Evolutionary conservation across 2,329 filamentous ascomycete species (phyloP).

Genomic region (Sporothrix brunneoviolacea): DNA sequence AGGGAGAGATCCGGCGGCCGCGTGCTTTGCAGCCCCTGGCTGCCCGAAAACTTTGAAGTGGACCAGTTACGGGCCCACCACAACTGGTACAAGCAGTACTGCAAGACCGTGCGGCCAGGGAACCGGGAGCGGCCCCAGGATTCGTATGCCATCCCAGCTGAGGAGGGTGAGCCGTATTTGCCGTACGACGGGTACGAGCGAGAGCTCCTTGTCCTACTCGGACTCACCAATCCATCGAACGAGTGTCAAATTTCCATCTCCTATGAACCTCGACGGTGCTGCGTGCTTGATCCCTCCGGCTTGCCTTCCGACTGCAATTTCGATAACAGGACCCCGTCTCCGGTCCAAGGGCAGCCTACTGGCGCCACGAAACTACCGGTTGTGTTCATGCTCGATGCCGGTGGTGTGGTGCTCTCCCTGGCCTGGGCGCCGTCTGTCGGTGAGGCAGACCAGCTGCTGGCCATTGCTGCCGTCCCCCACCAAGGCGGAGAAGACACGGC

Average conservation of each 20-base stretch:
- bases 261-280: no score
- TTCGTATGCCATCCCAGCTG: no score
- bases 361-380: no score
- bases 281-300: no score
- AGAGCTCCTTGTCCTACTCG: not conserved
- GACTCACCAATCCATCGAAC: not conserved
- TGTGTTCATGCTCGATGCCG: slow-evolving; percentile 49
- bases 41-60: slow-evolving; percentile 30
- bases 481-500: no score
- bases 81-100: slow-evolving; percentile 26
- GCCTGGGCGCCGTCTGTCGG: slow-evolving; percentile 42
- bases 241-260: no score
- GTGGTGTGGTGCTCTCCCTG: slow-evolving; percentile 46
- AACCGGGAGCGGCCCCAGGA: no score
- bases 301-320: no score
- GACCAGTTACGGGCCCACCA: slow-evolving; percentile 27
- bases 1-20: slow-evolving; percentile 19
- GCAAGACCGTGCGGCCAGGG: no score
- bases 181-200: not conserved
- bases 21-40: slow-evolving; percentile 34
- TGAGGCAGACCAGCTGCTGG: slow-evolving; percentile 35
- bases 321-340: no score
- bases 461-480: slow-evolving; percentile 44
- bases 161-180: not conserved
- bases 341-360: no score